Evolutionary conservation across 495 filamentous ascomycete species (phyloP), one percentile per base, ranked within the genome.

Genomic region (Penicillium bovifimosum): DNA sequence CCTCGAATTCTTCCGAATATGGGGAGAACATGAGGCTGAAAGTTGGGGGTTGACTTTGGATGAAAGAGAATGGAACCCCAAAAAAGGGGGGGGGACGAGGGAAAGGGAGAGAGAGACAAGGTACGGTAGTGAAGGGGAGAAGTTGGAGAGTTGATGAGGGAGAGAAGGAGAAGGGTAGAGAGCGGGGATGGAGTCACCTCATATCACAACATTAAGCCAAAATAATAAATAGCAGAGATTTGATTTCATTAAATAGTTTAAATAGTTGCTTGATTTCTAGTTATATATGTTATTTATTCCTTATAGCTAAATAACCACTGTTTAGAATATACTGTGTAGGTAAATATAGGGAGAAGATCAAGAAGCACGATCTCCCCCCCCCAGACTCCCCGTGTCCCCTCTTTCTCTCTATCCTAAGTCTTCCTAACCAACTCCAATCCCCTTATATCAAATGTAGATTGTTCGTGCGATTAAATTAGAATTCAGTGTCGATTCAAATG

Each of bases 1-100:
- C 63, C 55, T 65, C 63, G 55, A 65, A 65, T 63, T 65, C 63
- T 43, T 65, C 63, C 58, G 63, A 63, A 49, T 66, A 66, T 40
- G 63, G 63, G 58, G 63, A 64, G 59, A 63, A 67, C 58, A 67
- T 64, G 65, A 62, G 63, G 62, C 55, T 54, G 56, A 53, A 54
- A 47, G 41, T 33, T 47, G 52, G 27, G 27, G 13, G 6, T 16
- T 50, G 36, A 26, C 9, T 50, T 42, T 32, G 52, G 35, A 53
- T 45, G 52, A 41, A 58, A 35, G 54, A 41, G 8, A 48, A 59
- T 48, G 48, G 31, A 36, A 48, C 18, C 29, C 38, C 38, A 8
- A 50, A 58, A 41, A 42, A 41, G 41, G 34, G 34, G 39, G 41
- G 34, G 34, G 39, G 47, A 42, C 54, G 51, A 52, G 59, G 53